These are phyloP conservation scores for Houttuynia cordata DNA, from an alignment of 164 flowering plant genomes.

Conservation along the genomic window DNA sequence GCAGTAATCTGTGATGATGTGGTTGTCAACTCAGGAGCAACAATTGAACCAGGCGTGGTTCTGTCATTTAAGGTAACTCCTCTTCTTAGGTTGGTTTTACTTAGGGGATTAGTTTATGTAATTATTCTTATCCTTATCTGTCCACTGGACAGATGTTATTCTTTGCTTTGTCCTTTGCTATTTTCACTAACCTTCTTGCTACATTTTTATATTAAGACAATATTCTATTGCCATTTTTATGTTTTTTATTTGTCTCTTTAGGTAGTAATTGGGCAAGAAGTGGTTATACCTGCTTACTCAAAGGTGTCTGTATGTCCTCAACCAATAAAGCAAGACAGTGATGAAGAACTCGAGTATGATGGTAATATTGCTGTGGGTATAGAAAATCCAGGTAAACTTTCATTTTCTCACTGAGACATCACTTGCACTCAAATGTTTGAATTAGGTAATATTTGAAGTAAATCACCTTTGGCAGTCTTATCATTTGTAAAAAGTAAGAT, in stretches of 20 bases:
- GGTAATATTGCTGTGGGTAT: slow-evolving; percentile 46
- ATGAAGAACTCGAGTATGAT: slow-evolving; percentile 97
- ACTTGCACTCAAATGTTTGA: no score
- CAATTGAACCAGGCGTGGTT: slow-evolving; percentile 73
- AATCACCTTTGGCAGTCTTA: no score
- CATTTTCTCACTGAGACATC: background rate
- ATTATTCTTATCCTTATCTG: no score
- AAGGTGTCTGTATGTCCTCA: slow-evolving; percentile 77
- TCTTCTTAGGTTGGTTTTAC: background rate
- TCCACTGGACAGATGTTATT: background rate
- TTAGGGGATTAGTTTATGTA: no score
- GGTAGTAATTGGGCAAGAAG: slow-evolving; percentile 68
- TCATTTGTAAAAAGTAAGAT: no score
- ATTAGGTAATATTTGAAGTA: no score
- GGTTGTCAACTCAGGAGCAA: slow-evolving; percentile 58
- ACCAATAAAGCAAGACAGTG: slow-evolving; percentile 80
- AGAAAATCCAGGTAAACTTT: slow-evolving; percentile 36
- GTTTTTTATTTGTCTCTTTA: no score
- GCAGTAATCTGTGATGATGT: slow-evolving; percentile 89
- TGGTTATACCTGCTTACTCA: slow-evolving; percentile 85
- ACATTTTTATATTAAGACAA: background rate
- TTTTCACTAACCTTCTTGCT: background rate
- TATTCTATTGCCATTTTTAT: background rate
- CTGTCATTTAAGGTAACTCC: slow-evolving; percentile 68
- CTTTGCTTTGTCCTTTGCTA: background rate